Percentiles rank a stretch among this genome's conserved stretches.
phyloP scores from a whole-genome alignment of 169 alveolate genomes.

The Babesia sp. region DNA sequence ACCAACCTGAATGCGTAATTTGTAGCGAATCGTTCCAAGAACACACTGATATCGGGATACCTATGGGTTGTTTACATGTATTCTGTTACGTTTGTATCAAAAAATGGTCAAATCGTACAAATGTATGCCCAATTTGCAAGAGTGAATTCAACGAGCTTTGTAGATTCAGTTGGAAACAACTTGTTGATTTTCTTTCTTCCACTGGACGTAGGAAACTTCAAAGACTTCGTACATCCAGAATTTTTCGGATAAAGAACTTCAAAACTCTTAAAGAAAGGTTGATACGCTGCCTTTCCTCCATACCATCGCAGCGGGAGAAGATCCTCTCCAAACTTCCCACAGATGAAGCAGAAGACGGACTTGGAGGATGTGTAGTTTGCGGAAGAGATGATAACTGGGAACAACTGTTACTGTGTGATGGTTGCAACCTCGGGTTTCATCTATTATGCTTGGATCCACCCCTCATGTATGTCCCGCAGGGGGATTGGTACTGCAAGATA shows the following conservation, averaged over 20 bases:
- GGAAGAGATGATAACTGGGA: conserved; percentile 78
- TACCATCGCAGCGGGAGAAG: conserved; percentile 19
- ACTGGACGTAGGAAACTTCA: background rate
- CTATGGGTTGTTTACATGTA: conserved; percentile 62
- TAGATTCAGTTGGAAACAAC: conserved; percentile 20
- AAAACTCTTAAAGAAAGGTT: background rate
- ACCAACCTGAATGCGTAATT: conserved; percentile 59
- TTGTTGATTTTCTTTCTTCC: conserved; percentile 15
- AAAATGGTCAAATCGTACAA: conserved; percentile 68
- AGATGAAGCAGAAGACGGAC: conserved; percentile 23
- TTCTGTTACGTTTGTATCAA: conserved; percentile 72
- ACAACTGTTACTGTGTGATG: conserved; percentile 77
- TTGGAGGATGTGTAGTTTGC: conserved; percentile 77
- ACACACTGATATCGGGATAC: conserved; percentile 41
- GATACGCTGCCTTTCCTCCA: conserved; percentile 7
- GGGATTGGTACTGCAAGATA: conserved; percentile 76
- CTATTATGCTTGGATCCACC: conserved; percentile 80
- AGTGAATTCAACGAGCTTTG: conserved; percentile 61
- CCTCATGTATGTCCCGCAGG: conserved; percentile 67
- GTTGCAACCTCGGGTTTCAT: conserved; percentile 82
- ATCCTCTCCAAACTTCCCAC: conserved; percentile 29
- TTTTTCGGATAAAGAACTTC: conserved; percentile 3
- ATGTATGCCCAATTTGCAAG: conserved; percentile 72
- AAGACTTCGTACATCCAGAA: background rate
- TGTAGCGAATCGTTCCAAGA: conserved; percentile 55